phyloP scores from a whole-genome alignment of 1,139 yeast species.

The Wickerhamomyces sp. region DNA sequence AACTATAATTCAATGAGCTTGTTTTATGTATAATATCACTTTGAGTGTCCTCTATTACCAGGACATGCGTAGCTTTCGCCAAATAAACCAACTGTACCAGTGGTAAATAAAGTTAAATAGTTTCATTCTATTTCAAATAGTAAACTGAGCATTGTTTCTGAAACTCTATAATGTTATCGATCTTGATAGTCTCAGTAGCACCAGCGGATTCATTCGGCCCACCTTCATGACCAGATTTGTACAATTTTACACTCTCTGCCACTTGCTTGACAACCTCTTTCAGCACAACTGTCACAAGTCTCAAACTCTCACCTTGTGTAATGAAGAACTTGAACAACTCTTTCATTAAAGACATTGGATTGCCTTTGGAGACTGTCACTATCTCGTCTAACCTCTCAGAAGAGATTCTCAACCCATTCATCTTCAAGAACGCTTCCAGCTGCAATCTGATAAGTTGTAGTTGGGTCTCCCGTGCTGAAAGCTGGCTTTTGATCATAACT shows the following conservation, averaged over 20 bases:
- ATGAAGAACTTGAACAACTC: conserved; percentile 35
- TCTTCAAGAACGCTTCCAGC: conserved; percentile 34
- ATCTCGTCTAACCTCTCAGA: conserved; percentile 32
- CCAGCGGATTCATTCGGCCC: not conserved
- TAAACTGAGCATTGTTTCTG: conserved; percentile 5
- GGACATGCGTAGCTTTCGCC: too few species aligned
- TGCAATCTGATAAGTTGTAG: conserved; percentile 32
- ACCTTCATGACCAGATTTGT: conserved; percentile 2
- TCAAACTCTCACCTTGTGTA: conserved; percentile 33
- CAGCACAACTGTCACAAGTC: conserved; percentile 28
- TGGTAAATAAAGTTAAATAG: too few species aligned
- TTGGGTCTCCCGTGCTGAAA: conserved; percentile 30
- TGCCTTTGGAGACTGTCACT: conserved; percentile 32
- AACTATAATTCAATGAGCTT: conserved; percentile 8
- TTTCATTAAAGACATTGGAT: conserved; percentile 30
- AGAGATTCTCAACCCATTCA: conserved; percentile 39
- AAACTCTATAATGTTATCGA: conserved; percentile 4
- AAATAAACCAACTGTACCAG: too few species aligned
- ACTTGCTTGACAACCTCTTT: conserved; percentile 28
- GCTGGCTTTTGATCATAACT: conserved; percentile 33
- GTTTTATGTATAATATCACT: conserved; percentile 1
- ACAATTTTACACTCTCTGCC: conserved; percentile 6
- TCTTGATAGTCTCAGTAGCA: conserved; percentile 1
- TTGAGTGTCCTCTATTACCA: too few species aligned
- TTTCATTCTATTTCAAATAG: conserved; percentile 37